phyloP scores from a whole-genome alignment of 192 early-diverging fungal genomes.

The Diversispora epigaea region DNA sequence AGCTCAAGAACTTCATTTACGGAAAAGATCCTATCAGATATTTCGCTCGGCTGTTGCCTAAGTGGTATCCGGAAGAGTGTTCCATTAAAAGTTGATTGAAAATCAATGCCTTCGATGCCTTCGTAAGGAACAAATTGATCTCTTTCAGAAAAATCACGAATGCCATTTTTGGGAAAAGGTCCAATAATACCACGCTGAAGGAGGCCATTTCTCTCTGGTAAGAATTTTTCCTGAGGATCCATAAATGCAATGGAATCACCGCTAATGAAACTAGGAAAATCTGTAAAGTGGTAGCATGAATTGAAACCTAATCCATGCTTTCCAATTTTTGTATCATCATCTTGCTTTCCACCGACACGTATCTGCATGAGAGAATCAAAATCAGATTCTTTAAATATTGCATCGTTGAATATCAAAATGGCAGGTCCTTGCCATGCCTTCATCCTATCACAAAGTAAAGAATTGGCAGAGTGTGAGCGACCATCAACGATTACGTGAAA shows the following conservation, averaged over 20 bases:
- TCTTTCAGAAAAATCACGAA: background rate
- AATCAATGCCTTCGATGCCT: background rate
- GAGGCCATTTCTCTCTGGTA: background rate
- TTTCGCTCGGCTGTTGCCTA: background rate
- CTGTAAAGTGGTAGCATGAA: slow-evolving; percentile 24
- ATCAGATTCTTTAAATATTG: slow-evolving; percentile 23
- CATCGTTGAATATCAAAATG: slow-evolving; percentile 31
- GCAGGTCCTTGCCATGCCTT: slow-evolving; percentile 35
- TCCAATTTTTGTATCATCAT: slow-evolving; percentile 15
- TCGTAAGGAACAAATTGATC: slow-evolving; percentile 29
- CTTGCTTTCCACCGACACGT: slow-evolving; percentile 31
- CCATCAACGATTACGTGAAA: background rate
- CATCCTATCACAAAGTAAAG: slow-evolving; percentile 11
- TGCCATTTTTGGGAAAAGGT: background rate
- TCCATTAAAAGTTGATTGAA: slow-evolving; percentile 28
- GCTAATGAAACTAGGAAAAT: slow-evolving; percentile 33
- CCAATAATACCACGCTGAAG: background rate
- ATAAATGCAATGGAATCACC: slow-evolving; percentile 23
- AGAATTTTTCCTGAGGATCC: slow-evolving; percentile 24
- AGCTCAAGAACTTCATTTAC: background rate
- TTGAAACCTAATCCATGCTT: slow-evolving; percentile 22
- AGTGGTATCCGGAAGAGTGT: slow-evolving; percentile 34
- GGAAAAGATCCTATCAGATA: background rate
- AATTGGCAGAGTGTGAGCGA: background rate
- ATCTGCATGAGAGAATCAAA: slow-evolving; percentile 25